These are phyloP conservation scores for Nicotiana tabacum DNA, from an alignment of 257 asterid genomes.

Conservation along the genomic window DNA sequence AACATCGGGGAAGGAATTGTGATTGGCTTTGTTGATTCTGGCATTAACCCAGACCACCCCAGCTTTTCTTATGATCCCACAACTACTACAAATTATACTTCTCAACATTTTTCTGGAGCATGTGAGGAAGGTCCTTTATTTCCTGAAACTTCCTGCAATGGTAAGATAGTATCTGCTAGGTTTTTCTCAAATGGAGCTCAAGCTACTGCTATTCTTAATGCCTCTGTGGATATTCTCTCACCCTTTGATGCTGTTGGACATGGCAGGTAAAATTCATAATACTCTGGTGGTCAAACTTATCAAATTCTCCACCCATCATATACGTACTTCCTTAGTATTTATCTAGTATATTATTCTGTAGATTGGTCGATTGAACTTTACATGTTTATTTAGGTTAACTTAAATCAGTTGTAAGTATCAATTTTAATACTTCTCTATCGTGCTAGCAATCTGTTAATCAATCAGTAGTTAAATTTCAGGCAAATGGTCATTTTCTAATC, in stretches of 20 bases:
- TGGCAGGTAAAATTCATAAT: slow-evolving; percentile 52
- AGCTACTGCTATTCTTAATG: slow-evolving; percentile 50
- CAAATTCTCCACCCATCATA: background rate
- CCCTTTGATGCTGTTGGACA: slow-evolving; percentile 89
- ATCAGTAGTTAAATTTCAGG: background rate
- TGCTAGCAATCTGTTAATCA: background rate
- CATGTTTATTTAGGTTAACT: background rate
- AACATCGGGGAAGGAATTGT: slow-evolving; percentile 84
- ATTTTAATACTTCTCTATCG: background rate
- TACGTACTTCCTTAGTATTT: background rate
- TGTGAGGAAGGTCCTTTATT: slow-evolving; percentile 76
- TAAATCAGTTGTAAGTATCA: background rate
- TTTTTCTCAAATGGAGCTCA: slow-evolving; percentile 67
- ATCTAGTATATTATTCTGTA: background rate
- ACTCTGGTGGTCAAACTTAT: background rate
- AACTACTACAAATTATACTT: slow-evolving; percentile 18
- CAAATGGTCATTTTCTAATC: background rate
- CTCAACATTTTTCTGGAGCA: slow-evolving; percentile 52
- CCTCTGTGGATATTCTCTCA: slow-evolving; percentile 50
- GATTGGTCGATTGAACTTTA: background rate
- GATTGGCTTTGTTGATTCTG: slow-evolving; percentile 80
- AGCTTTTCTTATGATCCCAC: slow-evolving; percentile 67
- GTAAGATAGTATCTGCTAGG: slow-evolving; percentile 77
- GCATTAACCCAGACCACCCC: slow-evolving; percentile 67
- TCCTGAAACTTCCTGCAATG: slow-evolving; percentile 62